Evolutionary conservation across 176 grass and related monocot species (phyloP).

Genomic region (Oryza officinalis): DNA sequence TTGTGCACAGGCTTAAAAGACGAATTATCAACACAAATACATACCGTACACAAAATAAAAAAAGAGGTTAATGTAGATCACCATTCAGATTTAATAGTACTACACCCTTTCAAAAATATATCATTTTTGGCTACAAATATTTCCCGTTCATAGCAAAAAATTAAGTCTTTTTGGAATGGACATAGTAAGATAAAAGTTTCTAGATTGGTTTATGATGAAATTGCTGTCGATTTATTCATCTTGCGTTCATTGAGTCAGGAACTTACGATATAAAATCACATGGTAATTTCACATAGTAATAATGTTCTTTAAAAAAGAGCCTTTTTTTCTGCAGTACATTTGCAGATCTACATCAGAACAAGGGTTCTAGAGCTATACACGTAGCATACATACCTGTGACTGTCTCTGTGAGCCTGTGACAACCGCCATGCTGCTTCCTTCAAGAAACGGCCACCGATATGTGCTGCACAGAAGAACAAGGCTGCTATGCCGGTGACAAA

Average conservation of each 20-base stretch:
- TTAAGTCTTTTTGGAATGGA: no score
- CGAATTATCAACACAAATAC: not conserved
- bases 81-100: not conserved
- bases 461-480: slow-evolving; percentile 30
- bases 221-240: no score
- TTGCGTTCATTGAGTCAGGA: no score
- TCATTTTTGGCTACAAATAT: no score
- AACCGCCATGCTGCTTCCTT: slow-evolving; percentile 20
- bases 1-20: not conserved
- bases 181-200: no score
- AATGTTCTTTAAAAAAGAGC: not conserved
- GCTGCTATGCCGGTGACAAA: not conserved
- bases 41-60: not conserved
- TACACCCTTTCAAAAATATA: no score
- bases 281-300: no score
- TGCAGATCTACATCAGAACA: not conserved
- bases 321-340: not conserved
- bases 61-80: not conserved
- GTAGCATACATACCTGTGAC: slow-evolving; percentile 13
- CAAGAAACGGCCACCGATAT: slow-evolving; percentile 40
- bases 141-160: no score
- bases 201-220: no score
- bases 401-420: not conserved
- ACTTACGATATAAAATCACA: no score
- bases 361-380: not conserved